Percentiles rank a stretch among this genome's conserved stretches.
Conservation (phyloP, 23 red algal species). For the Gracilaria caudata region DNA sequence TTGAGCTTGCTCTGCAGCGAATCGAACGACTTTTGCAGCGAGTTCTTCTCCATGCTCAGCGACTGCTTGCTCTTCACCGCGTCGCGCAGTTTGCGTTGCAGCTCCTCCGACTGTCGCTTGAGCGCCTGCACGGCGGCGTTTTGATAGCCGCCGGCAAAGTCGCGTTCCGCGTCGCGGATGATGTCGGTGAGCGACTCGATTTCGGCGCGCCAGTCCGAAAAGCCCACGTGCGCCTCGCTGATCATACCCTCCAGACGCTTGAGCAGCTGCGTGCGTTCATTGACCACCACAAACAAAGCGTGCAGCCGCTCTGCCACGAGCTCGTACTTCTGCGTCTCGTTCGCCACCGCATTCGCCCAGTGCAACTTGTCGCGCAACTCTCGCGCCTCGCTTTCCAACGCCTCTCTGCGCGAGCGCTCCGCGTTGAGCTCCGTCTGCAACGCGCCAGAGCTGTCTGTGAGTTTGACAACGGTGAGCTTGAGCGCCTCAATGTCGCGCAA, state of each 20-base stretch:
- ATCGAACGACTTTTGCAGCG: conserved; percentile 33
- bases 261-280: conserved; percentile 47
- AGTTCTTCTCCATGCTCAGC: conserved; percentile 1
- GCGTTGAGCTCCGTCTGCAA: conserved; percentile 44
- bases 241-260: conserved; percentile 48
- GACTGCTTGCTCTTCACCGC: conserved; percentile 13
- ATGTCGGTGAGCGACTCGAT: conserved; percentile 30
- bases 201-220: conserved; percentile 37
- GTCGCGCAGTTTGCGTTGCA: conserved; percentile 33
- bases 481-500: conserved; percentile 29
- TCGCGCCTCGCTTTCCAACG: conserved; percentile 35
- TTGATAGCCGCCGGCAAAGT: conserved; percentile 68
- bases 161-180: conserved; percentile 57
- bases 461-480: conserved; percentile 23
- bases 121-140: conserved; percentile 47
- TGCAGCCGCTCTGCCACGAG: conserved; percentile 57
- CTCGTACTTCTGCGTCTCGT: conserved; percentile 67
- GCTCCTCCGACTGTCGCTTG: conserved; percentile 5
- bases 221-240: conserved; percentile 29
- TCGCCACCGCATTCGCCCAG: conserved; percentile 60
- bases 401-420: conserved; percentile 40
- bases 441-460: neutral
- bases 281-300: conserved; percentile 38
- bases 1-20: conserved; percentile 51
- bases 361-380: conserved; percentile 63